phyloP scores from a whole-genome alignment of 108 stramenopile species.

The Cyclotella baltica region DNA sequence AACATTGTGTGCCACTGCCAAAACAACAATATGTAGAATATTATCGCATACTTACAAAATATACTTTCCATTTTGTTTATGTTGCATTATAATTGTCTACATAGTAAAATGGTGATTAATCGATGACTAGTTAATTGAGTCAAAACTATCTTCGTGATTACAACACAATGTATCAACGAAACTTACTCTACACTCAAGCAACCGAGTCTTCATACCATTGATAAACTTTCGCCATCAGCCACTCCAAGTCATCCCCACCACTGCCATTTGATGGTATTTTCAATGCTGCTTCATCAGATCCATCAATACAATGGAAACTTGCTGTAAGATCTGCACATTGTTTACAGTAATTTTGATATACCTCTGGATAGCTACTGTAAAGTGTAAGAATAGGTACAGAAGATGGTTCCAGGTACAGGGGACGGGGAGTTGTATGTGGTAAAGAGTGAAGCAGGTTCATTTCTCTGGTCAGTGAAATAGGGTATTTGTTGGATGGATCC shows the following conservation, averaged over 20 bases:
- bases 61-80: no score
- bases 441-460: constrained; percentile 22
- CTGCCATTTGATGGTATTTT: constrained; percentile 7
- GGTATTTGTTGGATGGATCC: not conserved
- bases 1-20: no score
- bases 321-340: constrained; percentile 50
- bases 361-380: constrained; percentile 30
- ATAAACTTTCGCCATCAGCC: not conserved
- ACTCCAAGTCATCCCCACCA: not conserved
- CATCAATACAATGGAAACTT: constrained; percentile 33
- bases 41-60: no score
- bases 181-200: not conserved
- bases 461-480: constrained; percentile 7
- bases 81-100: no score
- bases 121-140: no score
- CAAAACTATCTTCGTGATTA: no score
- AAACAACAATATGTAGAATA: no score
- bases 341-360: constrained; percentile 27
- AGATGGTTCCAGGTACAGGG: constrained; percentile 36
- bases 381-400: constrained; percentile 43
- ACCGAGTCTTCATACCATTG: not conserved
- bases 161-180: constrained; percentile 21
- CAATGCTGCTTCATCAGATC: constrained; percentile 29
- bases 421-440: constrained; percentile 15
- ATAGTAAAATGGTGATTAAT: no score